These are phyloP conservation scores for Microstroma glucosiphilum DNA, from an alignment of 1,284 basidiomycete species.

Conservation along the genomic window DNA sequence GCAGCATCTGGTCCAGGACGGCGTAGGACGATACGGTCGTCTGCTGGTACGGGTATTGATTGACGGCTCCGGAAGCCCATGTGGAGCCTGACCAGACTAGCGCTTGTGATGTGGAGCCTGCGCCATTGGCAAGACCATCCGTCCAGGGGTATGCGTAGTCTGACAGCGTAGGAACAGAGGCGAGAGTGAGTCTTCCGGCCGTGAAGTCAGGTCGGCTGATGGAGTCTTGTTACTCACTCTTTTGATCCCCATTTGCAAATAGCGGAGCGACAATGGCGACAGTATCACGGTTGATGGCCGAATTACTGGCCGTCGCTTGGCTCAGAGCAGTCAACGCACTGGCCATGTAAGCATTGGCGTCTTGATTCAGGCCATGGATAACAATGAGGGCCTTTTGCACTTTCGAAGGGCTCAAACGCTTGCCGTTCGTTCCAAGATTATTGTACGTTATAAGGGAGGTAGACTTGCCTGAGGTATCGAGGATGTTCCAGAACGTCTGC, in stretches of 20 bases:
- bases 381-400: slow-evolving; percentile 1
- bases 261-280: neutral
- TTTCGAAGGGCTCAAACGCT: neutral
- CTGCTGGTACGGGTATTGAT: slow-evolving; percentile 18
- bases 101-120: neutral
- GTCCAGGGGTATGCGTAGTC: too few species aligned
- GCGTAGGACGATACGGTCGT: slow-evolving; percentile 34
- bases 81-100: neutral
- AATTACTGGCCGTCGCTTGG: neutral
- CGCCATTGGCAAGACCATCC: too few species aligned
- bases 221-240: neutral
- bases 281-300: neutral
- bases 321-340: neutral
- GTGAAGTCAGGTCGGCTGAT: too few species aligned
- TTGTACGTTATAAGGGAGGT: neutral
- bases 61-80: neutral
- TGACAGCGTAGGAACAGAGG: too few species aligned
- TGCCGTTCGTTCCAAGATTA: slow-evolving; percentile 1
- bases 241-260: neutral
- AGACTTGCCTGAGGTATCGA: too few species aligned
- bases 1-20: slow-evolving; percentile 20
- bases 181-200: too few species aligned
- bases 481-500: too few species aligned
- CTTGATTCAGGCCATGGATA: neutral
- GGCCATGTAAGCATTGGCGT: neutral